phyloP scores from a whole-genome alignment of 2,329 filamentous ascomycete genomes.

The Gyromitra esculenta region DNA sequence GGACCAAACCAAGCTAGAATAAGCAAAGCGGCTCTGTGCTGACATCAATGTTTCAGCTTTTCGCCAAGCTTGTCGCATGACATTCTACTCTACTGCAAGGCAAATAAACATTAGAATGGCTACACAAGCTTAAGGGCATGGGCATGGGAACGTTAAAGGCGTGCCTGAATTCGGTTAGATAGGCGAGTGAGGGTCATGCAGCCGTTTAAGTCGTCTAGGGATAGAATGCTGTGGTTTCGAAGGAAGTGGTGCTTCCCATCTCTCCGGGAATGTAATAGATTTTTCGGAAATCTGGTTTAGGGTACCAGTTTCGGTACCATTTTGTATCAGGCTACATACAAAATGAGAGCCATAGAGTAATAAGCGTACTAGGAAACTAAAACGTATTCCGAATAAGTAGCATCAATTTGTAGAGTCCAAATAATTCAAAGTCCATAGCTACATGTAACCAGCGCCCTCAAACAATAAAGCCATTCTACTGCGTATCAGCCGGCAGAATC shows the following conservation, averaged over 20 bases:
- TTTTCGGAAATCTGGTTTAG: not conserved
- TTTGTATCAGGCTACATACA: too few relatives aligned
- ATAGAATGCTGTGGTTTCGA: not conserved
- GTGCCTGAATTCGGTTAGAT: not conserved
- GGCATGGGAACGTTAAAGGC: not conserved
- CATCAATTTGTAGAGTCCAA: not conserved
- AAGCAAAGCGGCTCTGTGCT: not conserved
- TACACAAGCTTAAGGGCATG: not conserved
- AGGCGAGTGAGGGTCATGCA: not conserved
- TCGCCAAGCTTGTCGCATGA: too few relatives aligned
- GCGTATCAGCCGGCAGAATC: constrained; percentile 46
- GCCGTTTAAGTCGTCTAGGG: not conserved
- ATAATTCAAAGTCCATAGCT: not conserved
- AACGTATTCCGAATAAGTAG: constrained; percentile 1
- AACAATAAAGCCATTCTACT: constrained; percentile 12
- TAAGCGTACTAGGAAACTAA: not conserved
- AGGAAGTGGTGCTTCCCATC: not conserved
- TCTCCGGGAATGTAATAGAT: not conserved
- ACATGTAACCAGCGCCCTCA: constrained; percentile 3
- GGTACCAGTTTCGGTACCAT: not conserved
- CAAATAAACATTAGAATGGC: not conserved
- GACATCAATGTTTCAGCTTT: not conserved
- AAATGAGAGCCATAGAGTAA: not conserved
- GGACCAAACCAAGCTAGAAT: not conserved
- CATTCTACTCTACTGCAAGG: not conserved